These are phyloP conservation scores for Chaetomium sp. DNA, from an alignment of 2,329 filamentous ascomycete species.

Conservation along the genomic window DNA sequence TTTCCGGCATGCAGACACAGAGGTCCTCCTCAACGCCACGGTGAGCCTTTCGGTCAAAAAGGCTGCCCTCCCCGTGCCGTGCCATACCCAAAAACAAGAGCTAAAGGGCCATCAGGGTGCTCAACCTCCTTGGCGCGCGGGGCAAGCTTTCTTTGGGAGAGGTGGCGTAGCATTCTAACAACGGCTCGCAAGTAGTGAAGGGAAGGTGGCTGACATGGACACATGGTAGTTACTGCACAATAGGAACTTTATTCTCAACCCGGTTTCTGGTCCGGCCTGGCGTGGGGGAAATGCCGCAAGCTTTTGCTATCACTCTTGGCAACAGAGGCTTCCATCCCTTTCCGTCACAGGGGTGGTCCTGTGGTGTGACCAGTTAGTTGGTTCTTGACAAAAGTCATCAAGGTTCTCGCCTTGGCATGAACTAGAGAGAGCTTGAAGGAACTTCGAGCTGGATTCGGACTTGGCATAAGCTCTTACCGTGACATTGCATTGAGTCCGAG, in stretches of 20 bases:
- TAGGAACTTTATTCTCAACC: neutral
- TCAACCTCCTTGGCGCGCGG: conserved; percentile 14
- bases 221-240: too few relatives aligned
- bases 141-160: neutral
- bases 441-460: neutral
- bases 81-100: neutral
- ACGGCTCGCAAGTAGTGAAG: neutral
- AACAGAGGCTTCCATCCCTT: neutral
- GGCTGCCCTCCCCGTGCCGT: neutral
- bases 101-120: conserved; percentile 9
- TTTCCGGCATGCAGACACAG: neutral
- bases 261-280: neutral
- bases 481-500: neutral
- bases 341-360: neutral
- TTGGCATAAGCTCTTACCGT: neutral
- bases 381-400: neutral
- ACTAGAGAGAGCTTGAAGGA: neutral
- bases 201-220: neutral
- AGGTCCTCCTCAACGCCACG: conserved; percentile 9
- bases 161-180: neutral
- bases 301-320: neutral
- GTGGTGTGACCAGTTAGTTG: neutral
- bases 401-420: conserved; percentile 4
- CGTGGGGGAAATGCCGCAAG: conserved; percentile 2
- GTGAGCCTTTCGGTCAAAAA: conserved; percentile 1